phyloP scores from a whole-genome alignment of 192 early-diverging fungal genomes.

The Podila minutissima region DNA sequence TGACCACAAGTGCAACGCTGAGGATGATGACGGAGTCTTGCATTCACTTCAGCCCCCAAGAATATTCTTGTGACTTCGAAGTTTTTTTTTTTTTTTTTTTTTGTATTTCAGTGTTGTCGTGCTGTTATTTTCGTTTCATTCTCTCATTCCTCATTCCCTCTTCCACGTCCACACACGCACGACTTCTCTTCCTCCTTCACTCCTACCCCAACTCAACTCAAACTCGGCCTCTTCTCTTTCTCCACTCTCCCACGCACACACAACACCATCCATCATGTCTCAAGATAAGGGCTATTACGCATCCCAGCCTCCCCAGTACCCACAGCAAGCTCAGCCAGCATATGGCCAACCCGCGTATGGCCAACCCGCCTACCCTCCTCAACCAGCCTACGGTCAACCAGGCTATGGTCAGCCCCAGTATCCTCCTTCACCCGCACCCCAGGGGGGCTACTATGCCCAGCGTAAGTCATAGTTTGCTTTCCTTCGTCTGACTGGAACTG shows the following conservation, averaged over 20 bases:
- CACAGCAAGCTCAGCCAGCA: slow-evolving; percentile 36
- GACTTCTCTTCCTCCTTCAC: not conserved
- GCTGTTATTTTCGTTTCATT: not conserved
- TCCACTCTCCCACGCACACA: not conserved
- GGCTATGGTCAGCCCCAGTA: slow-evolving; percentile 30
- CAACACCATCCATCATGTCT: not conserved
- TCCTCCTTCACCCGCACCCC: slow-evolving; percentile 11
- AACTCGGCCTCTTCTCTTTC: not conserved
- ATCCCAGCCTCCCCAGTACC: slow-evolving; percentile 48
- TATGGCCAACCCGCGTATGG: slow-evolving; percentile 48
- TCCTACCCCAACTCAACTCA: not conserved
- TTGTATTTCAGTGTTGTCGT: no score
- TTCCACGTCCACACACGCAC: not conserved
- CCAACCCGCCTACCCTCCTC: slow-evolving; percentile 26
- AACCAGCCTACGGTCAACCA: slow-evolving; percentile 29
- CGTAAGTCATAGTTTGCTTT: slow-evolving; percentile 8
- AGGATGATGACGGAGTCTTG: no score
- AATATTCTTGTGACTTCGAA: no score
- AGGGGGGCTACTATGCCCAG: slow-evolving; percentile 31
- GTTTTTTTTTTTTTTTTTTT: no score
- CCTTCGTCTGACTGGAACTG: not conserved
- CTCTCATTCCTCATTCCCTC: slow-evolving; percentile 1
- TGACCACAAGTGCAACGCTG: no score
- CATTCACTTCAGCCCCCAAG: no score
- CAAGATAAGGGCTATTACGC: slow-evolving; percentile 50